Conservation (phyloP, 108 stramenopile genomes). For the Cyclotella sp. region DNA sequence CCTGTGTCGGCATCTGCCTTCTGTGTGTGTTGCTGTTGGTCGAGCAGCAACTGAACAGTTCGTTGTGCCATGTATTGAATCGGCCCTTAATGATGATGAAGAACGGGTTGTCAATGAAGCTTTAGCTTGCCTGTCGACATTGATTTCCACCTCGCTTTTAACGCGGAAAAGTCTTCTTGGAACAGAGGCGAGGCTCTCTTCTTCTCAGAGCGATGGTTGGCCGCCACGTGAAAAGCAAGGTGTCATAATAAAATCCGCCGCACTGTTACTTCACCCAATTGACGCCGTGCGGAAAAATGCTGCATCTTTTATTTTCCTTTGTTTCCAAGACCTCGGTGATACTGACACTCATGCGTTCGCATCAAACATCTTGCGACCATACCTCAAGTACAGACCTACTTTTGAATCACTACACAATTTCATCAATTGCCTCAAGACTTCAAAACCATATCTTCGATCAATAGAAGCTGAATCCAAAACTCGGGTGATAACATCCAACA, state of each 20-base stretch:
- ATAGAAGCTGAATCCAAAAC: not conserved
- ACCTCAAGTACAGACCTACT: slow-evolving; percentile 65
- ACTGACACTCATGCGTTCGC: slow-evolving; percentile 78
- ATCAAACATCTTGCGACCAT: slow-evolving; percentile 64
- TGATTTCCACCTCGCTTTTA: slow-evolving; percentile 69
- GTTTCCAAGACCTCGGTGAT: slow-evolving; percentile 63
- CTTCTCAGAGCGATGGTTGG: slow-evolving; percentile 16
- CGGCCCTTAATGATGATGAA: slow-evolving; percentile 88
- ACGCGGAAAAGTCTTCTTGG: slow-evolving; percentile 65
- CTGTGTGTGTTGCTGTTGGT: slow-evolving; percentile 92
- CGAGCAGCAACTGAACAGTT: slow-evolving; percentile 92
- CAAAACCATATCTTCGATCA: slow-evolving; percentile 6
- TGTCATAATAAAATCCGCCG: slow-evolving; percentile 71
- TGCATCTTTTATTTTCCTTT: slow-evolving; percentile 52
- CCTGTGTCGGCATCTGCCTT: slow-evolving; percentile 88
- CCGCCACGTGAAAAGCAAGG: slow-evolving; percentile 47
- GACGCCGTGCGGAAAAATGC: slow-evolving; percentile 56
- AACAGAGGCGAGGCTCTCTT: slow-evolving; percentile 29
- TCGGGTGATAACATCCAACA: slow-evolving; percentile 9
- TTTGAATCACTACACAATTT: slow-evolving; percentile 44
- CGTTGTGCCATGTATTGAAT: slow-evolving; percentile 95
- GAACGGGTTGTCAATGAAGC: slow-evolving; percentile 87
- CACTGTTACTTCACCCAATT: slow-evolving; percentile 79
- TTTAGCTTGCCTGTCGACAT: slow-evolving; percentile 63
- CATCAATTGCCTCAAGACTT: slow-evolving; percentile 33